phyloP scores from a whole-genome alignment of 345 rosid species.

The Gossypium anomalum region DNA sequence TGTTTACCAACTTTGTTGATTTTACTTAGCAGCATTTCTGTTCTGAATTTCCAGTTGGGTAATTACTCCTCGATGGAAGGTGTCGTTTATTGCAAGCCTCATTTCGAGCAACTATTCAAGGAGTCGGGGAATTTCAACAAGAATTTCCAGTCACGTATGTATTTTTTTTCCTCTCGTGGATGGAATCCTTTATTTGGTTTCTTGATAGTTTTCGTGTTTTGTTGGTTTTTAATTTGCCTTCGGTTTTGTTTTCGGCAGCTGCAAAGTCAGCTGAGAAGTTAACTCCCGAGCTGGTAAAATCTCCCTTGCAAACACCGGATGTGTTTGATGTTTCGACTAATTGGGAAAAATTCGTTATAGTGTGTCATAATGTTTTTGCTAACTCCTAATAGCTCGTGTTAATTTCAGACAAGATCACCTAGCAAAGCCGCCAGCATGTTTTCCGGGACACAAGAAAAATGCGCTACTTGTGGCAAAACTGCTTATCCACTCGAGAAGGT shows the following conservation, averaged over 20 bases:
- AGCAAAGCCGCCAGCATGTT: conserved; percentile 95
- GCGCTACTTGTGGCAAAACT: conserved; percentile 93
- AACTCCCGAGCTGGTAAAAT: conserved; percentile 77
- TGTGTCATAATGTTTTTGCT: conserved; percentile 12
- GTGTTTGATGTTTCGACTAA: conserved; percentile 2
- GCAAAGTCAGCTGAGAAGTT: conserved; percentile 85
- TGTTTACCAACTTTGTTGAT: neutral
- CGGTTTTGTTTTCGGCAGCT: conserved; percentile 54
- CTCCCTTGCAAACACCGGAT: conserved; percentile 14
- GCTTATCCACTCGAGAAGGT: conserved; percentile 99
- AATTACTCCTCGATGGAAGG: conserved; percentile 98
- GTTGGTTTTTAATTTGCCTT: conserved; percentile 24
- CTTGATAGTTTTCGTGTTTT: conserved; percentile 13
- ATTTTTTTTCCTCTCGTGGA: neutral
- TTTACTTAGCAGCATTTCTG: conserved; percentile 12
- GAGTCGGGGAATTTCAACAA: conserved; percentile 89
- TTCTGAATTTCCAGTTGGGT: conserved; percentile 57
- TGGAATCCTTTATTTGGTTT: conserved; percentile 10
- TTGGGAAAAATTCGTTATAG: neutral
- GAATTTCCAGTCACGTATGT: conserved; percentile 90
- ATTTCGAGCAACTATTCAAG: conserved; percentile 95
- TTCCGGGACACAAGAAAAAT: conserved; percentile 96
- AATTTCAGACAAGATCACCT: conserved; percentile 81
- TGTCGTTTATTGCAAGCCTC: conserved; percentile 94
- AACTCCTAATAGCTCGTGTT: conserved; percentile 26